Evolutionary conservation across 2,329 filamentous ascomycete genomes (phyloP).

Genomic region (Penicillium brevicompactum): DNA sequence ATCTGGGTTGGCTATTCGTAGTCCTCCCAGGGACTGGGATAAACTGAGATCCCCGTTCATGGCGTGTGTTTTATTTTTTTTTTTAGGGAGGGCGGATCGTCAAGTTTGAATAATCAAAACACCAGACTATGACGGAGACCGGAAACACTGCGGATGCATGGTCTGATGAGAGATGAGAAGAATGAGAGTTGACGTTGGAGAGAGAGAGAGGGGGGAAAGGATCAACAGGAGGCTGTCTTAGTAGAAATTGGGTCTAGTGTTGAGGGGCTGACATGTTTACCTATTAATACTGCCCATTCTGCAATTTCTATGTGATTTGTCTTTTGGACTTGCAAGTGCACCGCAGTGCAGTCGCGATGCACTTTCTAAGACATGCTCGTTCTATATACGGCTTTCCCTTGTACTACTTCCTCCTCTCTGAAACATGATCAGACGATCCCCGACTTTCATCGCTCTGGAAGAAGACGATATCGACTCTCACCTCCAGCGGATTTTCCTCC

Average conservation of each 20-base stretch:
- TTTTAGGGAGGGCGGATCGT: conserved; percentile 2
- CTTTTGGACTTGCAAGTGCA: background rate
- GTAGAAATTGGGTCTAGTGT: conserved; percentile 24
- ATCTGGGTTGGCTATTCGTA: conserved; percentile 97
- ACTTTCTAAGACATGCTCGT: background rate
- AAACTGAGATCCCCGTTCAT: conserved; percentile 95
- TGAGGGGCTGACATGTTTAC: conserved; percentile 18
- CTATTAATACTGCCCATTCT: background rate
- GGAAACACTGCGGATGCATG: conserved; percentile 35
- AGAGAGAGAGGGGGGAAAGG: conserved; percentile 15
- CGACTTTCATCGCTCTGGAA: conserved; percentile 35
- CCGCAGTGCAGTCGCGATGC: background rate
- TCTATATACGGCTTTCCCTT: conserved; percentile 7
- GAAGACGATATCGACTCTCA: conserved; percentile 36
- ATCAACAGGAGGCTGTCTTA: conserved; percentile 30
- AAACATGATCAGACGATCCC: conserved; percentile 38
- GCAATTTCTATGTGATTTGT: background rate
- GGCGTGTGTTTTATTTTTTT: conserved; percentile 31
- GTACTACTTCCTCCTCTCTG: background rate
- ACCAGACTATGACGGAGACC: conserved; percentile 34
- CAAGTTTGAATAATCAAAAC: conserved; percentile 14
- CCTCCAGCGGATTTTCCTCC: conserved; percentile 26
- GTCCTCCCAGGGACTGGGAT: conserved; percentile 85
- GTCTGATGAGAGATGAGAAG: conserved; percentile 19
- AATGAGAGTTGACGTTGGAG: conserved; percentile 8